phyloP scores from a whole-genome alignment of 78 protist species.

The Chrysochromulina tobinii region DNA sequence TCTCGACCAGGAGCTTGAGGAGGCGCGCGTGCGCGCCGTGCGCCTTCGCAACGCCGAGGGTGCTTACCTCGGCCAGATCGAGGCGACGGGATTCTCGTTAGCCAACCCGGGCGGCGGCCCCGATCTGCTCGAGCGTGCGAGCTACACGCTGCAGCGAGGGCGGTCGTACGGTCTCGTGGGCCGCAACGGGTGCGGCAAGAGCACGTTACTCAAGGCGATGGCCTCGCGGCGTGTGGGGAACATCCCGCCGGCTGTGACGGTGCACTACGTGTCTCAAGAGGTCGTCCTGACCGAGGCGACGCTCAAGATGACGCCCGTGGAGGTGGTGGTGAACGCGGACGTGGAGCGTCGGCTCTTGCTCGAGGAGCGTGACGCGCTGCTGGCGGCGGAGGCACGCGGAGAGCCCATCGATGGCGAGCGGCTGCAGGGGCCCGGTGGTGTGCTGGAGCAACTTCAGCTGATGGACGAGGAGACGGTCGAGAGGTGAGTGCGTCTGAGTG shows the following conservation, averaged over 20 bases:
- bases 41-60: no score
- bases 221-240: conserved; percentile 64
- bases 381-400: conserved; percentile 66
- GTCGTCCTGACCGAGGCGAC: neutral
- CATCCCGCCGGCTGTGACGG: conserved; percentile 61
- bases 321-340: conserved; percentile 67
- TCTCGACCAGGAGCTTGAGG: no score
- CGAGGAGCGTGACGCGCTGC: conserved; percentile 75
- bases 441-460: no score
- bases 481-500: no score
- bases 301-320: neutral
- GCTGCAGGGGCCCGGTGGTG: no score
- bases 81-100: no score
- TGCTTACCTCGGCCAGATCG: no score
- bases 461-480: no score
- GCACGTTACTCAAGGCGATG: conserved; percentile 83
- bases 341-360: conserved; percentile 74
- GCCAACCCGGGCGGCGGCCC: conserved; percentile 12
- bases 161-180: conserved; percentile 91
- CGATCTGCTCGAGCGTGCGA: conserved; percentile 8
- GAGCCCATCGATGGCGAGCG: no score
- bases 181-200: conserved; percentile 89
- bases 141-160: neutral
- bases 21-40: no score
- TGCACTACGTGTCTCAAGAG: conserved; percentile 90